Evolutionary conservation across 352 stramenopile genomes (phyloP).

Genomic region (Pythium diclinum): DNA sequence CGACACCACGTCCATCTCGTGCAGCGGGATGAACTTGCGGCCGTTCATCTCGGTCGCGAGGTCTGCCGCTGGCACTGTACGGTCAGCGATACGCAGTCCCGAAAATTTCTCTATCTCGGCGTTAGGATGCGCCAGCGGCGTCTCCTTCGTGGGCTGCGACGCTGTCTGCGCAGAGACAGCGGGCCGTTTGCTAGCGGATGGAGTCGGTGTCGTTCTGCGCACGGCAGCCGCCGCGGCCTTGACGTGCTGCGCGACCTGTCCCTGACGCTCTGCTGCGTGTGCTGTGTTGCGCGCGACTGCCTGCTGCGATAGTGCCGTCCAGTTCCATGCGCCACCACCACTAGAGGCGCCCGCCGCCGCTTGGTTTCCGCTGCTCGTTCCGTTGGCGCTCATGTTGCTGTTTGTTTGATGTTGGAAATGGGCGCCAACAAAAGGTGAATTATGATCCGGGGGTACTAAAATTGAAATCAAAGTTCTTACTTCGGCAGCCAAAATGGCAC

Average conservation of each 20-base stretch:
- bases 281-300: conserved; percentile 26
- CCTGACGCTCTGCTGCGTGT: conserved; percentile 19
- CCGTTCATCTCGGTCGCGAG: conserved; percentile 64
- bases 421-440: conserved; percentile 1
- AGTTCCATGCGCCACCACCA: conserved; percentile 42
- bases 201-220: background rate
- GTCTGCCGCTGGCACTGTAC: conserved; percentile 41
- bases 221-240: conserved; percentile 17
- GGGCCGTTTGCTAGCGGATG: background rate
- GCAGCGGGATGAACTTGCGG: conserved; percentile 61
- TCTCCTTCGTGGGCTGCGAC: background rate
- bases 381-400: conserved; percentile 6
- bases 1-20: conserved; percentile 51
- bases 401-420: conserved; percentile 3
- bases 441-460: conserved; percentile 6
- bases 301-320: conserved; percentile 43
- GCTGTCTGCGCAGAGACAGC: background rate
- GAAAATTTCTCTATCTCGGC: conserved; percentile 44
- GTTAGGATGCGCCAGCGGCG: conserved; percentile 18
- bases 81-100: conserved; percentile 49
- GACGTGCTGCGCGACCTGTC: conserved; percentile 19
- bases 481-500: background rate
- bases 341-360: conserved; percentile 2
- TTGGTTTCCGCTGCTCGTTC: conserved; percentile 4
- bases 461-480: background rate